These are phyloP conservation scores for Cicer bijugum DNA, from an alignment of 306 rosid genomes.

Conservation along the genomic window DNA sequence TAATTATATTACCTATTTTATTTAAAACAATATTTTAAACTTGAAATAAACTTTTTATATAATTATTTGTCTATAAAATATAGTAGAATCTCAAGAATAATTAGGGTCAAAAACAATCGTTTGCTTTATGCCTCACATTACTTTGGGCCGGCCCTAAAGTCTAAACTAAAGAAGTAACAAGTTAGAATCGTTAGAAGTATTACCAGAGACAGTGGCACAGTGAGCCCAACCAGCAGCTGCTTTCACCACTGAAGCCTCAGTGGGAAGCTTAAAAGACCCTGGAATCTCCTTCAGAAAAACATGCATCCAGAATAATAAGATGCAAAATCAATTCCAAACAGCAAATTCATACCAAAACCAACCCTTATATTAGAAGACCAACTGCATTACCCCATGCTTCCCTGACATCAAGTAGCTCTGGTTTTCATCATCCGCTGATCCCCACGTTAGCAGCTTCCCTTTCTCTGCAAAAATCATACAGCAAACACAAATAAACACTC, in stretches of 20 bases:
- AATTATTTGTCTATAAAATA: too few species aligned
- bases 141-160: too few species aligned
- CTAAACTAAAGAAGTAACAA: neutral
- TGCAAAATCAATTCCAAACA: slow-evolving; percentile 57
- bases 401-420: slow-evolving; percentile 75
- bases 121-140: too few species aligned
- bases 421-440: slow-evolving; percentile 74
- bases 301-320: slow-evolving; percentile 50
- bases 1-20: too few species aligned
- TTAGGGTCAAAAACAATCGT: too few species aligned
- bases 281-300: slow-evolving; percentile 75
- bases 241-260: slow-evolving; percentile 64
- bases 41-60: too few species aligned
- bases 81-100: too few species aligned
- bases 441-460: slow-evolving; percentile 90
- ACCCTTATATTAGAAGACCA: slow-evolving; percentile 35
- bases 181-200: slow-evolving; percentile 8
- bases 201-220: slow-evolving; percentile 77
- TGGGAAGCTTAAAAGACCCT: slow-evolving; percentile 69
- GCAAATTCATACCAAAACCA: slow-evolving; percentile 35
- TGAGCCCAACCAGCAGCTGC: slow-evolving; percentile 98
- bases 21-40: too few species aligned
- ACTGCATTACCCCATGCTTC: slow-evolving; percentile 80
- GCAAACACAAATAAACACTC: slow-evolving; percentile 21
- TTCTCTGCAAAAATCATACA: slow-evolving; percentile 48